phyloP scores from a whole-genome alignment of 352 stramenopile species.

The Phytophthora constricta region DNA sequence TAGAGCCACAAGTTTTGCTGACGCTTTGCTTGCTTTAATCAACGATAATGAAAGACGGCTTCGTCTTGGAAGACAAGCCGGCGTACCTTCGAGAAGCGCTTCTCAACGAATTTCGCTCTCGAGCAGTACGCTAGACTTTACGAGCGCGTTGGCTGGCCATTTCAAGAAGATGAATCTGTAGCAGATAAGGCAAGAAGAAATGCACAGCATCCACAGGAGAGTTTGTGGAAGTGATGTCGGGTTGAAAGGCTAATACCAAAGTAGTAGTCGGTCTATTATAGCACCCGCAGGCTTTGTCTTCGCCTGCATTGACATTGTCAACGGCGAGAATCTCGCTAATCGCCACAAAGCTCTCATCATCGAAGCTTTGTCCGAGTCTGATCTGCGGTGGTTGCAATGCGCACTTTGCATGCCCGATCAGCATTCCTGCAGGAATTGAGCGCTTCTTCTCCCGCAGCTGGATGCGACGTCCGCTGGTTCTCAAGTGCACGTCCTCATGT shows the following conservation, averaged over 20 bases:
- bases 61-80: conserved; percentile 42
- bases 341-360: background rate
- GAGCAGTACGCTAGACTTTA: conserved; percentile 51
- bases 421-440: too few relatives aligned
- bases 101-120: conserved; percentile 30
- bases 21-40: conserved; percentile 39
- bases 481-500: too few relatives aligned
- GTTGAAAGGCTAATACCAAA: too few relatives aligned
- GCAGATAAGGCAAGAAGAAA: background rate
- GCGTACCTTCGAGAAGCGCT: conserved; percentile 45
- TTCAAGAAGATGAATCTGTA: background rate
- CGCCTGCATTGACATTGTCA: too few relatives aligned
- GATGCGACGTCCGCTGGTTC: background rate
- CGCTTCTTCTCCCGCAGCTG: background rate
- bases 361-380: too few relatives aligned
- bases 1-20: conserved; percentile 33
- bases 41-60: conserved; percentile 24
- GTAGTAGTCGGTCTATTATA: too few relatives aligned
- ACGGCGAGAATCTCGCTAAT: background rate
- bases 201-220: conserved; percentile 9
- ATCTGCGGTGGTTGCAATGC: too few relatives aligned
- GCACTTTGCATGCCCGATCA: background rate
- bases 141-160: conserved; percentile 32
- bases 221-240: too few relatives aligned
- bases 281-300: too few relatives aligned